Conservation (phyloP, 208 protist genomes). For the Trypanosoma scelopori region DNA sequence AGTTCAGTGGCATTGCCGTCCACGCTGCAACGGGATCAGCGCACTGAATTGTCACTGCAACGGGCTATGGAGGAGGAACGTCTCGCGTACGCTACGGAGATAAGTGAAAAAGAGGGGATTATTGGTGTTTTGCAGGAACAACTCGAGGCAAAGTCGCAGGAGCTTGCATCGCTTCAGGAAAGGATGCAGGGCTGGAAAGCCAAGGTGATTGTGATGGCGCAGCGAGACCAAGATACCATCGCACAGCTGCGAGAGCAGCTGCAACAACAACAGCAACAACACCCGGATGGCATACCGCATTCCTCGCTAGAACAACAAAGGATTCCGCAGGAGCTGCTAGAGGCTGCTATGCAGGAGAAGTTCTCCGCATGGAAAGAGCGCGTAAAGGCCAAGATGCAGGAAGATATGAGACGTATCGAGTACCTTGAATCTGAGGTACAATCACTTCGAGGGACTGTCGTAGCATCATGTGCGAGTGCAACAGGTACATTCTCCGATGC, state of each 20-base stretch:
- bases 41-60: slow-evolving; percentile 26
- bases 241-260: slow-evolving; percentile 6
- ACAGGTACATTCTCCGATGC: too few relatives aligned
- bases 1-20: neutral
- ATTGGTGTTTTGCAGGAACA: slow-evolving; percentile 16
- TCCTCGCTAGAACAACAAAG: neutral
- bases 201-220: slow-evolving; percentile 36
- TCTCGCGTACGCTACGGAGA: slow-evolving; percentile 23
- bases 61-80: slow-evolving; percentile 38
- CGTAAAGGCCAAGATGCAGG: slow-evolving; percentile 28
- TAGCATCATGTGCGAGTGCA: too few relatives aligned
- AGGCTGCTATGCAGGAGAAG: slow-evolving; percentile 35
- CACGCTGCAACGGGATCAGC: neutral
- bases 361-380: slow-evolving; percentile 41
- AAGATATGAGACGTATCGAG: slow-evolving; percentile 32
- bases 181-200: slow-evolving; percentile 42
- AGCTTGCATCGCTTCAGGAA: slow-evolving; percentile 29
- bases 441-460: neutral
- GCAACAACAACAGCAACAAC: neutral
- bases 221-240: slow-evolving; percentile 35
- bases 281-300: neutral
- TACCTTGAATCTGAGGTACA: slow-evolving; percentile 25
- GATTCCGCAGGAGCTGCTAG: slow-evolving; percentile 13
- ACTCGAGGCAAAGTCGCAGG: slow-evolving; percentile 15
- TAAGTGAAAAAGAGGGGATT: slow-evolving; percentile 37